Evolutionary conservation across 768 basidiomycete genomes (phyloP), one percentile per base, ranked within the genome.

Genomic region (Auriscalpium vulgare): DNA sequence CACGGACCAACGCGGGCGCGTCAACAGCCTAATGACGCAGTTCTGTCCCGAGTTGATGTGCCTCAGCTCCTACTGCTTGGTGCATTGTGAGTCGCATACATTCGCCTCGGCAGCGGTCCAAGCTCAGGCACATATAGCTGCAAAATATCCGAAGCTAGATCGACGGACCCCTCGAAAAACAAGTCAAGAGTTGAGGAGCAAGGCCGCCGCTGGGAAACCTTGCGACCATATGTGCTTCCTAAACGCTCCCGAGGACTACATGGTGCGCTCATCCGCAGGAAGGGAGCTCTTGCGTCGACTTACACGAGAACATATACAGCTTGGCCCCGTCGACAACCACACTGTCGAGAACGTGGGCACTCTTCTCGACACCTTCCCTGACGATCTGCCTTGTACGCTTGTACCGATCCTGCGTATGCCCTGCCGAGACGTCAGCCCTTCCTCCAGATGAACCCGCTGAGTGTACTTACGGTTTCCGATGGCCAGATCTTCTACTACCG

Each of bases 331-430:
- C 78, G 65, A 59, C 8, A 57, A 62, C 17, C 49, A 63, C 0
- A 79, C 82, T 7, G 53, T 71, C 4, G 72, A 77, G 37, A 59
- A 68, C 0, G 63, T 86, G 3, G 65, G 60, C 19, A 67, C 66
- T 2, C 63, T 81, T 6, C 67, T 80, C 10, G 67, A 74, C 14
- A 65, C 78, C 21, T 68, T 72, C 0, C 78, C 78, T 8, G 75
- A 82, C 47, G 63, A 70, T 4, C 65, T 70, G 0, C 73, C 83
- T 0, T 87, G 86, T 58, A 75, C 82, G 47, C 67, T 87, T 11
- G 78, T 82, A 16, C 63, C 71, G 1, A 67, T 87, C 14, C 79
- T 79, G 64, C 71, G 72, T 10, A 83, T 79, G 58, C 78, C 83
- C 6, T 88, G 87, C 65, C 66, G 68, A 34, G 82, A 88, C 72